A percentile compares a stretch with the other conserved stretches of the same genome.
Evolutionary conservation across 306 rosid genomes (phyloP).

Genomic region (Begonia fuchsioides): DNA sequence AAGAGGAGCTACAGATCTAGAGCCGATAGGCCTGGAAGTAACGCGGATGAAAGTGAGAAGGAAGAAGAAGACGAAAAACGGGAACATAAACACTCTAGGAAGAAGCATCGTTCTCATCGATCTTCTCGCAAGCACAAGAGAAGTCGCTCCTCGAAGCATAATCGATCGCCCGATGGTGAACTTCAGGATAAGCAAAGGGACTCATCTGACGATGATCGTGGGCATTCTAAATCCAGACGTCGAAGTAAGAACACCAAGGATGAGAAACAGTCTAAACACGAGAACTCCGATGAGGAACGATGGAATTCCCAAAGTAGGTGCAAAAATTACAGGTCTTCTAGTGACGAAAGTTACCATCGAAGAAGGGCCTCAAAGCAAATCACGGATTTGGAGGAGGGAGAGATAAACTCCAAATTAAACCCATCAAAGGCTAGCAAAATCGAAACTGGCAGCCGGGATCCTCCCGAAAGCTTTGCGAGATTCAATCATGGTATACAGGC

Average conservation of each 20-base stretch:
- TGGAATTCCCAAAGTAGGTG: slow-evolving; percentile 14
- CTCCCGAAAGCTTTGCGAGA: slow-evolving; percentile 29
- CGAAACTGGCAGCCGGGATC: slow-evolving; percentile 36
- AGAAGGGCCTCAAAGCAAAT: slow-evolving; percentile 18
- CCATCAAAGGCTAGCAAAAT: slow-evolving; percentile 24
- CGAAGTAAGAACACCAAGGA: too few relatives aligned
- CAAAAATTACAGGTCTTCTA: slow-evolving; percentile 11
- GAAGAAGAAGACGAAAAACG: slow-evolving; percentile 18
- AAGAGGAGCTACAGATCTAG: too few relatives aligned
- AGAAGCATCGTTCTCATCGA: slow-evolving; percentile 37
- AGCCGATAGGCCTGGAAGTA: too few relatives aligned
- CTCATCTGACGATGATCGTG: too few relatives aligned
- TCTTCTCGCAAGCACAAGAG: slow-evolving; percentile 49
- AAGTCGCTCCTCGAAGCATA: slow-evolving; percentile 40
- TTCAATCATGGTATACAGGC: slow-evolving; percentile 17
- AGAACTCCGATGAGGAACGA: slow-evolving; percentile 23
- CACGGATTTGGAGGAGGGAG: slow-evolving; percentile 57
- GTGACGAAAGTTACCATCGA: slow-evolving; percentile 20
- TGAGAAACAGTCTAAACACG: slow-evolving; percentile 13
- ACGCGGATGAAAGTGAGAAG: background rate
- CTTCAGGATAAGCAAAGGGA: background rate
- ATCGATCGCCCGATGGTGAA: slow-evolving; percentile 3
- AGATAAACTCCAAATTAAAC: slow-evolving; percentile 35
- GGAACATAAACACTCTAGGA: slow-evolving; percentile 36
- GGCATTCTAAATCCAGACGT: too few relatives aligned